Conservation (phyloP, 305 asterid genomes). For the Solanum hybrid region DNA sequence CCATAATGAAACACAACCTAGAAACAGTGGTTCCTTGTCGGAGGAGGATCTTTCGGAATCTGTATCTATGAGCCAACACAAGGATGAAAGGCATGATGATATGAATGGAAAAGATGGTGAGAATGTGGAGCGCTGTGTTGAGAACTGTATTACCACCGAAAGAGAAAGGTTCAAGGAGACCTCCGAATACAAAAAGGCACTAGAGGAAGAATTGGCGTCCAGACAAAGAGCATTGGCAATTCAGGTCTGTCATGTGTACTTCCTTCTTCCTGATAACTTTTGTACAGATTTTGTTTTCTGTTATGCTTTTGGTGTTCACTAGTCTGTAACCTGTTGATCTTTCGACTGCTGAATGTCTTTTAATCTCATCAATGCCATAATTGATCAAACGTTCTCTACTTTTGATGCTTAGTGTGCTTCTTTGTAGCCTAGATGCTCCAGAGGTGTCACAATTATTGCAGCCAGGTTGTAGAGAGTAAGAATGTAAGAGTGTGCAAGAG, state of each 20-base stretch:
- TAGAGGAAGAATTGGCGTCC: slow-evolving; percentile 75
- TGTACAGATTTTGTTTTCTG: not conserved
- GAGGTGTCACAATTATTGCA: not conserved
- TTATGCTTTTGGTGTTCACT: not conserved
- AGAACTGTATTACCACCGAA: slow-evolving; percentile 30
- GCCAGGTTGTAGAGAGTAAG: not conserved
- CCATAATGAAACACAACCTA: slow-evolving; percentile 10
- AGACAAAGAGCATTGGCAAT: slow-evolving; percentile 46
- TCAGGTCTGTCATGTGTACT: slow-evolving; percentile 49
- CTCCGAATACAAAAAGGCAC: slow-evolving; percentile 68
- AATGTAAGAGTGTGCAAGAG: not conserved
- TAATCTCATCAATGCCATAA: not conserved
- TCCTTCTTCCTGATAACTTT: not conserved
- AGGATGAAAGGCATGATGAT: slow-evolving; percentile 19
- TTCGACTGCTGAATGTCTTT: not conserved
- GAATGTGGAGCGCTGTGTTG: not conserved
- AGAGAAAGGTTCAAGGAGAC: slow-evolving; percentile 88
- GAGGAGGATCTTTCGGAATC: slow-evolving; percentile 7
- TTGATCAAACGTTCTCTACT: not conserved
- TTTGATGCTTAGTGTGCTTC: not conserved
- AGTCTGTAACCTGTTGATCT: not conserved
- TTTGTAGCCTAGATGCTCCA: not conserved
- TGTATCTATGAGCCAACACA: slow-evolving; percentile 7
- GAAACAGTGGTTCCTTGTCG: not conserved
- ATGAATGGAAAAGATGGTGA: slow-evolving; percentile 8